Evolutionary conservation across 768 basidiomycete species (phyloP).

Genomic region (Leucosporidium yakuticum): DNA sequence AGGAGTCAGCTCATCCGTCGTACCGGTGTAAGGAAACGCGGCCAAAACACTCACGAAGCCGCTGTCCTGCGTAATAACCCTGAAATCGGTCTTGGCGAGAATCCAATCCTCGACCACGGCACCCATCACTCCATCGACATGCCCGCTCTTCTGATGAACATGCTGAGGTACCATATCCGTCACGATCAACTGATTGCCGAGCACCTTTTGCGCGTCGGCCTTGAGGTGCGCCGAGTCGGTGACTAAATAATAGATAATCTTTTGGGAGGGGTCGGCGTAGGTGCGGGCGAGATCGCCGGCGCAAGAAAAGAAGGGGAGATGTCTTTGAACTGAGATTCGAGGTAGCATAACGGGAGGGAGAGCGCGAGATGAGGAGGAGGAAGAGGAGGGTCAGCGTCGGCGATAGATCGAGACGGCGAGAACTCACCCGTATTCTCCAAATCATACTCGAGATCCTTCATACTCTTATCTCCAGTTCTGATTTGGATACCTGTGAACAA

Average conservation of each 20-base stretch:
- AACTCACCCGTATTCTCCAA: slow-evolving; percentile 21
- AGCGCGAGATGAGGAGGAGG: not conserved
- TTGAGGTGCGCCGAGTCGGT: slow-evolving; percentile 26
- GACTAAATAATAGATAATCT: slow-evolving; percentile 26
- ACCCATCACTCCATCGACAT: slow-evolving; percentile 24
- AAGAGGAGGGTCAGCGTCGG: not conserved
- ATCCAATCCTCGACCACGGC: slow-evolving; percentile 33
- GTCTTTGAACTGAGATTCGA: slow-evolving; percentile 17
- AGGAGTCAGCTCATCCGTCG: not conserved
- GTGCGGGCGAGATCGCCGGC: slow-evolving; percentile 25
- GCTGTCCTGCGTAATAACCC: slow-evolving; percentile 28
- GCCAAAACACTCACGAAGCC: slow-evolving; percentile 13
- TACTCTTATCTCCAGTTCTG: slow-evolving; percentile 26
- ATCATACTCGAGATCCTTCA: slow-evolving; percentile 28
- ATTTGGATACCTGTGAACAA: slow-evolving; percentile 11
- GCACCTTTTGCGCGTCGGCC: slow-evolving; percentile 11
- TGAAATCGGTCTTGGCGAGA: slow-evolving; percentile 23
- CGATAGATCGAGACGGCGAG: not conserved
- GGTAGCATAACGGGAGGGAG: not conserved
- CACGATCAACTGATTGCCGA: slow-evolving; percentile 22
- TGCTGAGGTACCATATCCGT: slow-evolving; percentile 24
- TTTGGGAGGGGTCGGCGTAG: slow-evolving; percentile 20
- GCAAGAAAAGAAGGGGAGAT: slow-evolving; percentile 29
- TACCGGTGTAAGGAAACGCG: not conserved
- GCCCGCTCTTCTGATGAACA: slow-evolving; percentile 30